Percentiles rank a stretch among this genome's conserved stretches.
Conservation (phyloP, 768 basidiomycete species). For the Royoungia palumana region DNA sequence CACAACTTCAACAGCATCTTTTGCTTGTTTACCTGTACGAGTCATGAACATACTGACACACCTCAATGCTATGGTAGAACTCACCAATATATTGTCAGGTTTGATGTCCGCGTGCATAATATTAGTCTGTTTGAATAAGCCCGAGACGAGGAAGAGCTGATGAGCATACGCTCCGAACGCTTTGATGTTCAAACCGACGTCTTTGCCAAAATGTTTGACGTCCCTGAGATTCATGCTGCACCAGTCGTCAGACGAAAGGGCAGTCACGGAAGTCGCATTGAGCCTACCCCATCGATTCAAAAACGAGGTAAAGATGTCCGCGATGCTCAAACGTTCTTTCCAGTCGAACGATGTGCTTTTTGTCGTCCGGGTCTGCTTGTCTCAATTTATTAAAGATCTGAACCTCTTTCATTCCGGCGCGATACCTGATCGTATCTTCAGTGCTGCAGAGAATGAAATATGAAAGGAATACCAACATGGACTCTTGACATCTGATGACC, state of each 20-base stretch:
- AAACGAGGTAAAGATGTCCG: constrained; percentile 94
- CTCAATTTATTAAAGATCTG: constrained; percentile 84
- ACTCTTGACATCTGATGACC: constrained; percentile 92
- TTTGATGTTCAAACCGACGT: constrained; percentile 91
- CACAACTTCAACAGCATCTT: constrained; percentile 93
- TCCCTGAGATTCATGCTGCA: constrained; percentile 95
- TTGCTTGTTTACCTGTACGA: constrained; percentile 80
- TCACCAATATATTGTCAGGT: constrained; percentile 93
- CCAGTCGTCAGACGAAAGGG: constrained; percentile 12
- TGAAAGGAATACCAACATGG: constrained; percentile 64
- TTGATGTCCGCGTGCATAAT: constrained; percentile 99
- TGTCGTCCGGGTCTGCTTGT: constrained; percentile 93
- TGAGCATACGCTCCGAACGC: constrained; percentile 99
- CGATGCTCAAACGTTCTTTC: constrained; percentile 96
- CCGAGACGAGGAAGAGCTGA: constrained; percentile 87
- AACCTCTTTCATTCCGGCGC: constrained; percentile 89
- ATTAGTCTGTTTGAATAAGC: constrained; percentile 81
- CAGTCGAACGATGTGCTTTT: constrained; percentile 92
- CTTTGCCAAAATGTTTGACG: constrained; percentile 97
- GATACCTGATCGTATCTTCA: constrained; percentile 60
- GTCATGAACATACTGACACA: constrained; percentile 17
- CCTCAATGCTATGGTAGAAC: constrained; percentile 28
- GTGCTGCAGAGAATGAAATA: constrained; percentile 1
- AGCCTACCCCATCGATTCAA: constrained; percentile 84
- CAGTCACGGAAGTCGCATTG: background rate